Evolutionary conservation across 371 early-diverging fungal genomes (phyloP), one percentile per base, ranked within the genome.

Genomic region (Mortierella sp.): DNA sequence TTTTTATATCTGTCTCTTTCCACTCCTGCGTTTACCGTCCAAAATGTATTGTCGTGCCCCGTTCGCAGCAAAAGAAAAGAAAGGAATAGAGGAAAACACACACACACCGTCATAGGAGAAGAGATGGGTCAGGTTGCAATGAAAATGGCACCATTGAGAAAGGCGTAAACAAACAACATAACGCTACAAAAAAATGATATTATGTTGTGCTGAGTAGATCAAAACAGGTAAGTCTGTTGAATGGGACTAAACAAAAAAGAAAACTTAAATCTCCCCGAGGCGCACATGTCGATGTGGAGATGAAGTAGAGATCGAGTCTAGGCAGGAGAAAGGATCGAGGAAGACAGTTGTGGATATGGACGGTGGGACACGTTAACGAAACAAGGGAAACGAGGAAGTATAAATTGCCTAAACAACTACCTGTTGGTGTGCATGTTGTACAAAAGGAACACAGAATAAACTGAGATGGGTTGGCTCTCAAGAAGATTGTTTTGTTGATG

Each of bases 281-380:
- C 63, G 63, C 63, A 60, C 63, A 63, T 63, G 63, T 63, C 63
- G 34, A 34, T 63, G 63, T 63, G 63, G 63, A 63, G 34, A 31
- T 63, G 0, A 16, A 50, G 50, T n/a, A 38, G 42, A 38, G 42
- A 38, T 38, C 42, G 42, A 38, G 1, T 38, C 42, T 16, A 14
- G 16, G 16, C 16, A 50, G 50, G 50, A 1, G 50, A 50, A 50
- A 14, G 50, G 50, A 50, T 50, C 50, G 14, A 16, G 50, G 2
- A 14, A 16, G 11, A 38, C 42, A 13, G 13, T 63, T 63, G 34
- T 31, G 63, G 14, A 63, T 16, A 31, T 60, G 28, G 28, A 14
- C 31, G 28, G 26, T n/a, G 55, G 28, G 26, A 10, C n/a, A n/a
- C n/a, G n/a, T n/a, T n/a, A n/a, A n/a, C n/a, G n/a, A 28, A 13